Evolutionary conservation across 352 stramenopile species (phyloP).

Genomic region (Globisporangium irregulare): DNA sequence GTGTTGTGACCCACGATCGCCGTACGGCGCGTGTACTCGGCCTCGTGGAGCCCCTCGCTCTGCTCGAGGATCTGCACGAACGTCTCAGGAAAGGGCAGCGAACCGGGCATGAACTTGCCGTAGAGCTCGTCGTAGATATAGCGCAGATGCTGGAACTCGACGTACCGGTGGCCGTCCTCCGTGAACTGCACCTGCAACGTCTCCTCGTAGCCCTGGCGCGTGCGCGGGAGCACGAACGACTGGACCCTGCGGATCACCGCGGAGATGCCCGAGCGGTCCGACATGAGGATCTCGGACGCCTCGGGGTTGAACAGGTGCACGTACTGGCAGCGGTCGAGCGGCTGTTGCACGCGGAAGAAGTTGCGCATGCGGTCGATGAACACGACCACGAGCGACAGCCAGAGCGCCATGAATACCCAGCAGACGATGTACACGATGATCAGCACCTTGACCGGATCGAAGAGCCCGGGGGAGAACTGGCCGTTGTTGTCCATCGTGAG

Average conservation of each 20-base stretch:
- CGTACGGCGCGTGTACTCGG: conserved; percentile 15
- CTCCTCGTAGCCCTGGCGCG: conserved; percentile 14
- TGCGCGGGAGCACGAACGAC: conserved; percentile 15
- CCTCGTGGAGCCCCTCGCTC: conserved; percentile 13
- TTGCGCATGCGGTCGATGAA: conserved; percentile 19
- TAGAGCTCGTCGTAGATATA: conserved; percentile 25
- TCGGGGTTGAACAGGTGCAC: conserved; percentile 26
- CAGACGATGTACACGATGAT: conserved; percentile 21
- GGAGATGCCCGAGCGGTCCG: conserved; percentile 12
- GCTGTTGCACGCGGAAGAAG: conserved; percentile 20
- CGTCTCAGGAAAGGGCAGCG: conserved; percentile 15
- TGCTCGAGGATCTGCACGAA: conserved; percentile 17
- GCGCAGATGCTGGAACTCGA: conserved; percentile 26
- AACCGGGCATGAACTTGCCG: conserved; percentile 18
- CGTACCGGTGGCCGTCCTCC: conserved; percentile 16
- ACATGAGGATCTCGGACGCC: conserved; percentile 19
- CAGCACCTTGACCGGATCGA: conserved; percentile 15
- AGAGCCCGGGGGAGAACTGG: conserved; percentile 13
- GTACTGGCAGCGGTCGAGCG: conserved; percentile 19
- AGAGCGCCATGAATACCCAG: conserved; percentile 18
- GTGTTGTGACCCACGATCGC: conserved; percentile 20
- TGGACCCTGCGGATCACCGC: conserved; percentile 8
- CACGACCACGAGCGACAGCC: conserved; percentile 17
- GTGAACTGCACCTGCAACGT: conserved; percentile 18
- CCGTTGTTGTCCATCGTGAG: conserved; percentile 18